Base-by-base conservation (phyloP, 257 asterid genomes). In the Verbena officinalis region DNA sequence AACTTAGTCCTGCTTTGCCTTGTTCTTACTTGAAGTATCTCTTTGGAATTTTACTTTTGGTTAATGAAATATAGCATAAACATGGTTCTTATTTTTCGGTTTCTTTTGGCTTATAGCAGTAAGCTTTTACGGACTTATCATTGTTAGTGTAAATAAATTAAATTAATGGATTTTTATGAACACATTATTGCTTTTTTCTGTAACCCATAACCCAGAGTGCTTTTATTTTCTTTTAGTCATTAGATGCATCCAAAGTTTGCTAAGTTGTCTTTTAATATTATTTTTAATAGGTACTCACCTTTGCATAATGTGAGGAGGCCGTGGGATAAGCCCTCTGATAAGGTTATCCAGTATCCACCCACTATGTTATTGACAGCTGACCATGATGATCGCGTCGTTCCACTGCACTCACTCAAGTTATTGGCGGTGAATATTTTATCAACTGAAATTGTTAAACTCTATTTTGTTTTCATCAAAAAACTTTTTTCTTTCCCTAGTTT, bases 311-410 rank as follows among this genome's bases (percentile, higher is more conserved):
- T 90, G 13, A 78, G 72, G 75, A 88, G 98, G 58, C 96, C 97
- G 38, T 94, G 97, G 99, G 97, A 94, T 59, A 76, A 71, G 52
- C 71, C 75, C 68, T 58, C 49, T 1, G 73, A 72, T 72, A 64
- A 73, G 65, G 66, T 15, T 33, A 66, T 61, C 59, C 98, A 86
- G 72, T 94, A 90, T 63, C 99, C 97, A 51, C 74, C 96, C 48
- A 86, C 92, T 58, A 94, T 94, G 98, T 55, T 94, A 66, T 73
- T 94, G 72, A 94, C 98, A 5, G 99, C 99, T 9, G 98, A 94
- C 77, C 99, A 94, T 38, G 99, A 94, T 67, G 99, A 94, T 75
- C 86, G 99, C 1, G 99, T 94, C 6, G 99, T 94, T 70, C 99
- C 99, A 21, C 81, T 88, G 49, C 99, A 94, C 86, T 86, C 99